These are phyloP conservation scores for Eucalyptus cloeziana DNA, from an alignment of 345 rosid genomes.

Conservation along the genomic window DNA sequence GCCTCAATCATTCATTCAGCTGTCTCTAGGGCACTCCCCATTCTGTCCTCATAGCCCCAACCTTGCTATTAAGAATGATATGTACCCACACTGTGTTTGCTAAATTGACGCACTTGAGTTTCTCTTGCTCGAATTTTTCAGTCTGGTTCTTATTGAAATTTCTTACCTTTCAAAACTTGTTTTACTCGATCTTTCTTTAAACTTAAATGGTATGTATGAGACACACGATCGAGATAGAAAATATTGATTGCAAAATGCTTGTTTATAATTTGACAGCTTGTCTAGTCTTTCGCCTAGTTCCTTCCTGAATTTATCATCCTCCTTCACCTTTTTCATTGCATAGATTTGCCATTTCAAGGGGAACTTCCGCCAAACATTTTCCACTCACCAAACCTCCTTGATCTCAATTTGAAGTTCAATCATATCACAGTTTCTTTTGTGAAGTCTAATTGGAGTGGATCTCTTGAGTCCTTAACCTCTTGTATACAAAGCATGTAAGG, in stretches of 20 bases:
- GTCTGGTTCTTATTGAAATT: not conserved
- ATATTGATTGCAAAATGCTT: not conserved
- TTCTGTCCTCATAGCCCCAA: not conserved
- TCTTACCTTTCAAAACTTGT: not conserved
- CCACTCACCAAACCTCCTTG: not conserved
- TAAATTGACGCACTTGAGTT: not conserved
- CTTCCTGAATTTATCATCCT: not conserved
- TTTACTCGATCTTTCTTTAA: not conserved
- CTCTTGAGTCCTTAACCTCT: not conserved
- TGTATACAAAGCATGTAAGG: not conserved
- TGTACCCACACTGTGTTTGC: not conserved
- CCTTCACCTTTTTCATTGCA: not conserved
- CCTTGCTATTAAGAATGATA: not conserved
- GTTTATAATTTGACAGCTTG: not conserved
- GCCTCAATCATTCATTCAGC: not conserved
- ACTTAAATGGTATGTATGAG: not conserved
- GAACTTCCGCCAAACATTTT: not conserved
- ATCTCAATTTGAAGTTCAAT: not conserved
- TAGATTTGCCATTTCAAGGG: not conserved
- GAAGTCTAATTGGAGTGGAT: not conserved
- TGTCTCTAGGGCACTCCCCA: not conserved
- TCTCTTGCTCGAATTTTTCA: not conserved
- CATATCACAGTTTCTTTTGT: not conserved
- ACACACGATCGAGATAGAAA: not conserved
- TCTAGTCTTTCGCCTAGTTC: not conserved